Percentiles rank a stretch among this genome's conserved stretches.
Evolutionary conservation across 2,329 filamentous ascomycete species (phyloP).

Genomic region (Monilinia polystroma): DNA sequence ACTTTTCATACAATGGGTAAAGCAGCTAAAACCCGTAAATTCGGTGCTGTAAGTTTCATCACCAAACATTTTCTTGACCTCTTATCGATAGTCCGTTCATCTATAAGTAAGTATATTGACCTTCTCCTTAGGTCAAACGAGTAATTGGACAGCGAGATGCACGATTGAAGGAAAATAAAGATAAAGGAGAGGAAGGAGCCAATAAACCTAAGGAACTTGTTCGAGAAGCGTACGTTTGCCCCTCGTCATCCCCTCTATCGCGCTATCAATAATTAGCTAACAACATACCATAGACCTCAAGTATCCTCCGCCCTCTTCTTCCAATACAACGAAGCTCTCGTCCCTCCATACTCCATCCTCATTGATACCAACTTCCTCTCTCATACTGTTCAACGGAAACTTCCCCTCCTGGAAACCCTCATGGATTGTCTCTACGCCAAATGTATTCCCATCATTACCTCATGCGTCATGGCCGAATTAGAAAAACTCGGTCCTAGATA

Average conservation of each 20-base stretch:
- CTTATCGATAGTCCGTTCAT: constrained; percentile 29
- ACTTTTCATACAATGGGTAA: constrained; percentile 66
- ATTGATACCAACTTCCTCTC: constrained; percentile 86
- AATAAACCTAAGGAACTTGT: constrained; percentile 64
- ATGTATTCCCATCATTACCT: constrained; percentile 83
- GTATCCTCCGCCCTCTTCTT: constrained; percentile 85
- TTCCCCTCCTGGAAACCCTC: constrained; percentile 81
- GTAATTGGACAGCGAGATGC: constrained; percentile 80
- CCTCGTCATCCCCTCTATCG: not conserved
- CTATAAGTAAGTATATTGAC: constrained; percentile 4
- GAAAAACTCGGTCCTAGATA: constrained; percentile 91
- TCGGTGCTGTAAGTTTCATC: constrained; percentile 58
- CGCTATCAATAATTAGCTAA: constrained; percentile 24
- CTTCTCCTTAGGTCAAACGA: constrained; percentile 60
- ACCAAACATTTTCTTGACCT: not conserved
- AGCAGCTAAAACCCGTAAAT: constrained; percentile 89
- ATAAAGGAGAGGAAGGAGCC: constrained; percentile 61
- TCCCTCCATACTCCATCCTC: constrained; percentile 72
- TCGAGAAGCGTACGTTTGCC: constrained; percentile 61
- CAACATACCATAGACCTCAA: constrained; percentile 56
- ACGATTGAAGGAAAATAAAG: constrained; percentile 76
- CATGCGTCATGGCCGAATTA: constrained; percentile 78
- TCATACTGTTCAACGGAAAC: constrained; percentile 87
- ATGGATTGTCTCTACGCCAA: constrained; percentile 95
- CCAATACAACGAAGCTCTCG: constrained; percentile 80